These are phyloP conservation scores for Pleurotus citrinopileatus DNA, from an alignment of 768 basidiomycete genomes.

Conservation along the genomic window DNA sequence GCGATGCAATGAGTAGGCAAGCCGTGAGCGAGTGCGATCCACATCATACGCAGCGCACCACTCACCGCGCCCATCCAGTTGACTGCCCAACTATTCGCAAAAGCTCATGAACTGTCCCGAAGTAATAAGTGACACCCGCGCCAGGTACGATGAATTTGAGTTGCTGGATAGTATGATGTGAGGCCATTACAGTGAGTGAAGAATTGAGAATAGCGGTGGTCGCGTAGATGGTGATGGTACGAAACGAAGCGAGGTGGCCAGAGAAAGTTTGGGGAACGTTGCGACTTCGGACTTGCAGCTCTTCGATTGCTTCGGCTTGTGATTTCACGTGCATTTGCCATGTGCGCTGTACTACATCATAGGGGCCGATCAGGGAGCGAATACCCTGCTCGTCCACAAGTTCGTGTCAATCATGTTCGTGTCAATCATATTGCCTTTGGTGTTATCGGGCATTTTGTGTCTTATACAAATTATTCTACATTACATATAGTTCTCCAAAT, in stretches of 20 bases:
- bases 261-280: neutral
- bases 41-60: conserved; percentile 11
- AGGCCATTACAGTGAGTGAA: neutral
- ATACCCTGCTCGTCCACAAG: no score
- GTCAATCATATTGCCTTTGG: no score
- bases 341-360: no score
- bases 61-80: conserved; percentile 55
- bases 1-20: neutral
- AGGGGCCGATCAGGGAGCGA: no score
- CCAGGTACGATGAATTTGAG: conserved; percentile 80
- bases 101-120: conserved; percentile 54
- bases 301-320: no score
- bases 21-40: neutral
- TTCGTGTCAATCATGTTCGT: no score
- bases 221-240: neutral
- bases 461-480: neutral
- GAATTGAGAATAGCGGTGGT: neutral
- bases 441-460: no score
- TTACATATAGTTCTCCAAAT: no score
- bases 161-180: conserved; percentile 59
- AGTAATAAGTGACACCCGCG: conserved; percentile 55
- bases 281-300: neutral
- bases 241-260: neutral
- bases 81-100: conserved; percentile 31
- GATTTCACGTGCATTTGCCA: neutral